Evolutionary conservation across 2,329 filamentous ascomycete species (phyloP).

Genomic region (Pseudogymnoascus sp.): DNA sequence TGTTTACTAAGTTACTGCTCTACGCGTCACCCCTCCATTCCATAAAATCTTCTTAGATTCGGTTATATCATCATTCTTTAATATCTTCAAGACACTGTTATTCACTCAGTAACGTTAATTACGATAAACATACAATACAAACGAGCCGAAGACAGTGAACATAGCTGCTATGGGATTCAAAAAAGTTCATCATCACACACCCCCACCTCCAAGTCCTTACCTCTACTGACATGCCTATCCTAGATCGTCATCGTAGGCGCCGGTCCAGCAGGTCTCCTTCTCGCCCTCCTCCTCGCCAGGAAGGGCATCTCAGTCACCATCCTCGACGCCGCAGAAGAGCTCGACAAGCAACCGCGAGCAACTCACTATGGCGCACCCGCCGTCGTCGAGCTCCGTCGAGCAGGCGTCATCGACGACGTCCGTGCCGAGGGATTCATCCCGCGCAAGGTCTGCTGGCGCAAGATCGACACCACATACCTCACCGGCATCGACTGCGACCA

Average conservation of each 20-base stretch:
- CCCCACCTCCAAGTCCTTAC: no score
- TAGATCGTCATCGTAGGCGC: conserved; percentile 40
- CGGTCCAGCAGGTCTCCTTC: conserved; percentile 40
- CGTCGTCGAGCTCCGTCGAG: conserved; percentile 48
- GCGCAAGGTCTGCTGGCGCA: conserved; percentile 36
- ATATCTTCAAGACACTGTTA: no score
- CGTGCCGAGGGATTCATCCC: conserved; percentile 34
- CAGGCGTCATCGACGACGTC: conserved; percentile 48
- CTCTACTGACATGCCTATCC: conserved; percentile 12
- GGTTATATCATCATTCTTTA: no score
- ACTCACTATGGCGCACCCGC: conserved; percentile 53
- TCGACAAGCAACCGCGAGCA: conserved; percentile 52
- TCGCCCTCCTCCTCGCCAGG: conserved; percentile 44
- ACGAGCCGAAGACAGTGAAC: no score
- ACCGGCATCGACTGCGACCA: conserved; percentile 24
- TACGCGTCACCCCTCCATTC: no score
- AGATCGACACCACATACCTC: conserved; percentile 30
- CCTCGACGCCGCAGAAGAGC: conserved; percentile 43
- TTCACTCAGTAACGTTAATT: no score
- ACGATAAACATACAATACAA: no score
- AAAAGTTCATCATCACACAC: no score
- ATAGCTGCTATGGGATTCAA: no score
- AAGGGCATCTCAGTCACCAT: conserved; percentile 44
- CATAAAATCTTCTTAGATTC: no score
- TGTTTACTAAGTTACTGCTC: no score